Base-by-base conservation (phyloP, 805 yeast species). In the Yarrowia sp. region DNA sequence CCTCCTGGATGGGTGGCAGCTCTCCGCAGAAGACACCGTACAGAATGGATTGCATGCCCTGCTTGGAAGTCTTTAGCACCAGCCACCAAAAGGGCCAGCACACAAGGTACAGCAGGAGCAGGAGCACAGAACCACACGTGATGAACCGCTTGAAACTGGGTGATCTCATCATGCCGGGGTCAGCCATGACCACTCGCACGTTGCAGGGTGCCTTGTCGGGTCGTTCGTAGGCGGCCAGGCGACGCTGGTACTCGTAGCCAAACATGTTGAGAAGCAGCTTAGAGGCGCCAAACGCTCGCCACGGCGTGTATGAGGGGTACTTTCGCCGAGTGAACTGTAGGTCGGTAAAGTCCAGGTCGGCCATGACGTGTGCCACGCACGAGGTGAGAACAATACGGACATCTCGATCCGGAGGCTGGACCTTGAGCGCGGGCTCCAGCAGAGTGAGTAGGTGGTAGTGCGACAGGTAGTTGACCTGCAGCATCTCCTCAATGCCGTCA, bases 381-480 rank as follows among this genome's bases (percentile, higher is more conserved):
- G 91, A 82, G 0, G 92, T 83, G n/a, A 91, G 69, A 2, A 95
- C 74, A 5, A 95, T 84, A 50, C 98, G 79, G 2, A 95, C 97
- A 72, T 92, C 98, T 69, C 99, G 82, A 75, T 92, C 98, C 0
- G 97, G 90, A 2, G 98, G 96, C 77, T 95, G 99, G 1, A 86
- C 87, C 68, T 89, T 85, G 64, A 95, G 79, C 9, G 95, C 83
- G 0, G 98, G 98, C n/a, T 86, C 83, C 63, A 95, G 74, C 33
- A 95, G 77, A 2, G 90, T 88, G 65, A 95, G 79, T 31, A 95
- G 78, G 75, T 92, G 98, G 75, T 78, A 90, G 71, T 91, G 92
- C 8, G 88, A 89, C 41, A 87, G 81, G 72, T 88, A 95, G 75
- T 93, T 95, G 39, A 88, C 81, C 2, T 91, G 96, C 67, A 88